Base-by-base conservation (phyloP, 116 monocot genomes). In the Phalaenopsis hybrid region DNA sequence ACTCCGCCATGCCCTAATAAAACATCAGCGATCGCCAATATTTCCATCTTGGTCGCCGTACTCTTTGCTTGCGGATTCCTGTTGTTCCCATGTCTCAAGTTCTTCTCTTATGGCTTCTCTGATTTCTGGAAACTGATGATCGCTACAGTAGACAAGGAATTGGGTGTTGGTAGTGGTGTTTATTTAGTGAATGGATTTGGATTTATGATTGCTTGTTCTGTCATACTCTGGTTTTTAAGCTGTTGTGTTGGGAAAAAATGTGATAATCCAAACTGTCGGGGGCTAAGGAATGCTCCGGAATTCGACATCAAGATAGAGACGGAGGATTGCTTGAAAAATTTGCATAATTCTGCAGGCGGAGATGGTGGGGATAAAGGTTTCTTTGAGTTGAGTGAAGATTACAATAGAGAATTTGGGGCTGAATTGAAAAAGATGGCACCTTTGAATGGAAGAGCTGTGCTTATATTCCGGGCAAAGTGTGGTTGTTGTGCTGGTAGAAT, bases 381-480 rank as follows among this genome's bases (percentile, higher is more conserved):
- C 73, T 73, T 91, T 34, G 89, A 88, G 46, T 77, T 93, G 0
- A 87, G 87, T 43, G 46, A 85, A 57, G 95, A 91, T 37, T 87
- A 90, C 75, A 55, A 55, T 55, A 37, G 41, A 37, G 95, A 93
- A 50, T 87, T 95, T 10, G 95, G 90, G 58, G 91, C 90, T 13
- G 91, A 93, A 87, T 88, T 95, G 23, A 95, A 84, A 55, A 55
- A 93, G 90, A 91, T 95, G 95, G 95, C 93, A 8, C 93, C 95
- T 18, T 82, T 84, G 59, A 95, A 95, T 74, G 95, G 93, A 11
- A 84, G 95, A 16, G 90, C 93, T 13, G 91, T 95, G 69, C 88
- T 95, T n/a, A 88, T 95, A 50, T 95, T 90, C 37, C 87, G 93
- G 25, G 69, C 90, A 16, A 87, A 86, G 4, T 95, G 95, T 12